Base-by-base conservation (phyloP, 345 rosid genomes). In the Citrus reticulata region DNA sequence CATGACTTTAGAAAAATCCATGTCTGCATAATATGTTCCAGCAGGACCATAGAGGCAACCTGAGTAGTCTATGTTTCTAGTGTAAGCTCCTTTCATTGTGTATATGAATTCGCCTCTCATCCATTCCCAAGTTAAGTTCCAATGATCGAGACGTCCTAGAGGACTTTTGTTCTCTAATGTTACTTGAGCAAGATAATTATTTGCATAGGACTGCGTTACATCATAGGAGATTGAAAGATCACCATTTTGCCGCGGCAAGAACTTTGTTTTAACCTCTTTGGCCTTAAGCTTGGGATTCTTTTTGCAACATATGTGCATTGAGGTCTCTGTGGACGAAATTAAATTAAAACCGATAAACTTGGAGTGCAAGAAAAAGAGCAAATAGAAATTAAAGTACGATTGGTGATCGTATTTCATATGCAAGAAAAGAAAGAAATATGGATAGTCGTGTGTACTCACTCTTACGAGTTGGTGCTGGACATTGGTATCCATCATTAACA, bases 71-170 rank as follows among this genome's bases (percentile, higher is more conserved):
- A 81, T 76, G 39, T 71, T 46, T 25, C 68, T 34, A 0, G 91
- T 85, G 63, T 84, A 84, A 55, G 91, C 92, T 72, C 92, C 90
- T 79, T 73, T 86, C 87, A 89, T 83, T 49, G 85, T 65, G 35
- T 71, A 49, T 24, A 91, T 91, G 46, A 89, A 91, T 60, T 91
- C 94, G 24, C 75, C 84, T 57, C 84, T 75, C 77, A 57, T 84
- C 94, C 94, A 91, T 8, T 89, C 89, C 92, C 94, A 91, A 77
- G 90, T 91, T 63, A 91, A 73, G 58, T 81, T 86, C 94, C 94
- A 91, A 70, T 86, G 88, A 30, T 91, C 89, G 25, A 91, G 87
- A 13, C 90, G 89, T 9, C 84, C 88, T 9, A 89, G 73, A 24
- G 91, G 87, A 39, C 83, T 79, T 49, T 81, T 72, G 80, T 86